These are phyloP conservation scores for Yarrowia divulgata DNA, from an alignment of 805 yeast species.

Conservation along the genomic window DNA sequence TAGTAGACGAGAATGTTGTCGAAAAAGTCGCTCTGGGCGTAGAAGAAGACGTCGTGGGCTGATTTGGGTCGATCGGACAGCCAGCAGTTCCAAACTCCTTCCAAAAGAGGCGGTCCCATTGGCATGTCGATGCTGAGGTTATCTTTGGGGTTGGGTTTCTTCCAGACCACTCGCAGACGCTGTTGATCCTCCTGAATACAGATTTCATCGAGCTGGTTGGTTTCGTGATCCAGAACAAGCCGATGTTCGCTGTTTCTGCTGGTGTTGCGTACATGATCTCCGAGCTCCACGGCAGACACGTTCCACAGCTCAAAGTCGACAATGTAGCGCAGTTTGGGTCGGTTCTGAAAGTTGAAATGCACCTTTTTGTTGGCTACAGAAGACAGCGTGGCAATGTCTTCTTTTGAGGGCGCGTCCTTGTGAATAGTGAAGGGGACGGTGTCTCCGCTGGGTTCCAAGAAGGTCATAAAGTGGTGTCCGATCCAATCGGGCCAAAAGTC, in stretches of 20 bases:
- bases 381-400: neutral
- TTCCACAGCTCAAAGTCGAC: constrained; percentile 21
- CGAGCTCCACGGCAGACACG: constrained; percentile 17
- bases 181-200: neutral
- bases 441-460: neutral
- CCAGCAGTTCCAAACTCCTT: neutral
- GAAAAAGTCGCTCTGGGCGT: constrained; percentile 2
- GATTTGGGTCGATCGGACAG: constrained; percentile 18
- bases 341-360: constrained; percentile 32
- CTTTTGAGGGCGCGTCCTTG: neutral
- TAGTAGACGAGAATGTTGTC: constrained; percentile 16
- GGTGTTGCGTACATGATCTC: neutral
- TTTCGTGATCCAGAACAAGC: neutral
- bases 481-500: neutral
- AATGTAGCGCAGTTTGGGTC: constrained; percentile 1
- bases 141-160: constrained; percentile 11
- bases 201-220: constrained; percentile 18
- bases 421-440: neutral
- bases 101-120: neutral
- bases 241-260: constrained; percentile 7
- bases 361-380: constrained; percentile 1
- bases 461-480: neutral
- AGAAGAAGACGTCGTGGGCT: constrained; percentile 6
- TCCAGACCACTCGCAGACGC: neutral
- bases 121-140: neutral